These are phyloP conservation scores for Podospora australis DNA, from an alignment of 495 filamentous ascomycete genomes.

Conservation along the genomic window DNA sequence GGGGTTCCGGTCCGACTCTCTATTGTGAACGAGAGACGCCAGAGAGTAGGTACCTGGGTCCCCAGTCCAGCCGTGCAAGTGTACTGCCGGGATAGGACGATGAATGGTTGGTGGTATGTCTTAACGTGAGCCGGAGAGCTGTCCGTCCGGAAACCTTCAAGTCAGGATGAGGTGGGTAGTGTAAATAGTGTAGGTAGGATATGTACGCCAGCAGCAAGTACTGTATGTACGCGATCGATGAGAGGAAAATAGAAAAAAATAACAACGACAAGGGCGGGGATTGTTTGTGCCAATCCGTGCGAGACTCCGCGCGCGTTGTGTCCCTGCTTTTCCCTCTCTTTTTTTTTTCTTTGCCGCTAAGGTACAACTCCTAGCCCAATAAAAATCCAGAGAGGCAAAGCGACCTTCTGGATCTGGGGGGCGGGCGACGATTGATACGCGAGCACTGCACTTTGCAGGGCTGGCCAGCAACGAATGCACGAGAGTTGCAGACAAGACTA, in stretches of 20 bases:
- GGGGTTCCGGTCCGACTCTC: conserved; percentile 4
- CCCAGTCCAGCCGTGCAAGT: conserved; percentile 10
- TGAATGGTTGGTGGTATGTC: conserved; percentile 5
- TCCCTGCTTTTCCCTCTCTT: background rate
- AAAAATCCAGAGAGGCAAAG: no score
- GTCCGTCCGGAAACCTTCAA: background rate
- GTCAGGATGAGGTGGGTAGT: background rate
- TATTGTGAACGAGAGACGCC: background rate
- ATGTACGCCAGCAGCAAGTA: conserved; percentile 6
- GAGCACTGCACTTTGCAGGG: no score
- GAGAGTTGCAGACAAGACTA: no score
- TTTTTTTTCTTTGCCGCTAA: background rate
- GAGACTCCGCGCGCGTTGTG: background rate
- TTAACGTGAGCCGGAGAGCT: conserved; percentile 2
- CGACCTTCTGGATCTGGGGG: no score
- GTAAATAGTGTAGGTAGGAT: conserved; percentile 4
- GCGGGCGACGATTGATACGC: no score
- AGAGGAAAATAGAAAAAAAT: background rate
- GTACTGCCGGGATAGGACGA: conserved; percentile 12
- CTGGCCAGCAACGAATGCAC: no score
- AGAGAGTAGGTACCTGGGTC: conserved; percentile 10
- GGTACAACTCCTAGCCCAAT: background rate
- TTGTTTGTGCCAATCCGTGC: conserved; percentile 1
- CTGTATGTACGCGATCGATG: conserved; percentile 5
- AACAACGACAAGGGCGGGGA: background rate